Evolutionary conservation across 345 rosid species (phyloP).

Genomic region (Populus ilicifolia): DNA sequence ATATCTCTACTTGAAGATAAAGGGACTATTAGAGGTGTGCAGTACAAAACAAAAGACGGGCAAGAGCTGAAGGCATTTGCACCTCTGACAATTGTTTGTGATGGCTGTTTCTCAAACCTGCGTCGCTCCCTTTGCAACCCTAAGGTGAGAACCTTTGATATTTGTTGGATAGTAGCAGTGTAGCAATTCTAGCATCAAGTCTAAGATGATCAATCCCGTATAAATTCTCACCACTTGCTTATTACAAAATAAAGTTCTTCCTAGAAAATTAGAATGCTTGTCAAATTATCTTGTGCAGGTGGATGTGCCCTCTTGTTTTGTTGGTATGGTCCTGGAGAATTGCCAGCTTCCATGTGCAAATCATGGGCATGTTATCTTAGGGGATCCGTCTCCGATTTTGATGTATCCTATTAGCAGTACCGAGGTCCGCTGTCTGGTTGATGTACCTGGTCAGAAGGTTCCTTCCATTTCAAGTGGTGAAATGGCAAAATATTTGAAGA

Average conservation of each 20-base stretch:
- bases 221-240: too few relatives aligned
- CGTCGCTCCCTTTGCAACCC: slow-evolving; percentile 18
- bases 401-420: slow-evolving; percentile 22
- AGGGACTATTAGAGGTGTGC: slow-evolving; percentile 12
- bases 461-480: slow-evolving; percentile 23
- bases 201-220: too few relatives aligned
- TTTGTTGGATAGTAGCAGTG: background rate
- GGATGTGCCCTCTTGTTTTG: slow-evolving; percentile 20
- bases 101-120: slow-evolving; percentile 21
- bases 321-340: slow-evolving; percentile 16
- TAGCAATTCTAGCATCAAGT: too few relatives aligned
- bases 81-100: slow-evolving; percentile 20
- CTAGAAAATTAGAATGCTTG: too few relatives aligned
- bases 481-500: slow-evolving; percentile 20
- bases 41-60: slow-evolving; percentile 18
- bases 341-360: slow-evolving; percentile 22
- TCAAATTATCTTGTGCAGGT: slow-evolving; percentile 3
- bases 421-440: slow-evolving; percentile 22
- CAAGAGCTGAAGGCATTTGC: slow-evolving; percentile 14
- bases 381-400: slow-evolving; percentile 21
- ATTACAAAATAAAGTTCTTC: too few relatives aligned
- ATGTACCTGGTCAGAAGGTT: slow-evolving; percentile 18
- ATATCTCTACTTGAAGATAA: slow-evolving; percentile 19
- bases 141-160: slow-evolving; percentile 1
- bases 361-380: slow-evolving; percentile 24